Percentiles rank a stretch among this genome's conserved stretches.
phyloP scores from a whole-genome alignment of 164 flowering plant genomes.

The Tetrastigma voinierianum region DNA sequence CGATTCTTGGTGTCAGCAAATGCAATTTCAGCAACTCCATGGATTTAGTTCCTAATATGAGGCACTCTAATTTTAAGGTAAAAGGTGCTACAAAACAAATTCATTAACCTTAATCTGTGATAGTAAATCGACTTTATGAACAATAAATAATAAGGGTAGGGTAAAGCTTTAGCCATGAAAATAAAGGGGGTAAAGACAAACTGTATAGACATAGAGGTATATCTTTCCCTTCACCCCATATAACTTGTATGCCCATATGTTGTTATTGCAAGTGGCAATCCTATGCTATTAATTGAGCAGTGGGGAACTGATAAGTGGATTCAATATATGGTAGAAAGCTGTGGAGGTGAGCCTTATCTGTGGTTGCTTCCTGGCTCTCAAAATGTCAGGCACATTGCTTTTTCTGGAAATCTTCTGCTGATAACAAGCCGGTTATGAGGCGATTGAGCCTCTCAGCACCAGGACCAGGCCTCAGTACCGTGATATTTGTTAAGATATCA shows the following conservation, averaged over 20 bases:
- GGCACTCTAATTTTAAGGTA: too few species aligned
- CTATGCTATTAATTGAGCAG: neutral
- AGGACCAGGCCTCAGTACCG: conserved; percentile 51
- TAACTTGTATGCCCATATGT: neutral
- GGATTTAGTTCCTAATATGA: too few species aligned
- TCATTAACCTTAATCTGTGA: too few species aligned
- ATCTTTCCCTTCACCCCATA: neutral
- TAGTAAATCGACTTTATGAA: too few species aligned
- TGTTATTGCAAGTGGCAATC: conserved; percentile 1
- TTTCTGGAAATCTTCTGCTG: conserved; percentile 43
- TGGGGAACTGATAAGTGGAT: neutral
- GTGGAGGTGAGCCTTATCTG: neutral
- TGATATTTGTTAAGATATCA: conserved; percentile 19
- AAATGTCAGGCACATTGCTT: conserved; percentile 51
- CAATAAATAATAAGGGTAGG: too few species aligned
- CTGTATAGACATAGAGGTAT: neutral
- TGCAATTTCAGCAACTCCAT: too few species aligned
- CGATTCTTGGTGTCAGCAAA: too few species aligned
- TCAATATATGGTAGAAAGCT: too few species aligned
- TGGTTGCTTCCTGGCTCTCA: neutral
- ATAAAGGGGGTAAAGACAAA: neutral
- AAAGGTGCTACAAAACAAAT: too few species aligned
- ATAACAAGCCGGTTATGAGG: conserved; percentile 53
- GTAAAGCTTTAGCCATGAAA: too few species aligned
- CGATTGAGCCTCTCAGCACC: conserved; percentile 68